Evolutionary conservation across 148 eudicot species (phyloP), one percentile per base, ranked within the genome.

Genomic region (Rhododendron henanense): DNA sequence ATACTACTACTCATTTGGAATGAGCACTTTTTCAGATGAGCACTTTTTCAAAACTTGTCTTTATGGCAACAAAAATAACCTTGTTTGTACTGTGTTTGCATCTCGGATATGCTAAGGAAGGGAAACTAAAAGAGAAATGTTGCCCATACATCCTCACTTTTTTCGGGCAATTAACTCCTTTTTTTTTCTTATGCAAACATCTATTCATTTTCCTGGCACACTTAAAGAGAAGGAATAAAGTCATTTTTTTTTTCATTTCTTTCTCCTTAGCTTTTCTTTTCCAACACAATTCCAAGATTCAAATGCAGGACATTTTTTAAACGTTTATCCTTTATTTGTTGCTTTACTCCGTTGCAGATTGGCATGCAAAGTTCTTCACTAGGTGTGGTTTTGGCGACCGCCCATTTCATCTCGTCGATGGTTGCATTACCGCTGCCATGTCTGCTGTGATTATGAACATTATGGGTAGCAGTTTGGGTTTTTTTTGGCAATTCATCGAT

Each of bases 321-420:
- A 31, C 63, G 6, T 13, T 18, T 61, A 41, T 61, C 35, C 33
- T 7, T 14, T 63, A 39, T 67, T 31, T 23, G n/a, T 10, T 84
- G 28, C 41, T 85, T 53, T 37, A 19, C 44, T 67, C 13, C 44
- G 6, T 81, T 87, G 86, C 91, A 94, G 96, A 93, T 94, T 11
- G 94, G 97, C 48, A 94, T 94, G 97, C 95, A 93, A 63, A 94
- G 93, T 86, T 94, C 95, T 2, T 91, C 97, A 5, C 67, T 94
- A 82, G 97, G 95, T 2, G 94, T 94, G 83, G 97, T 94, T 63
- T 90, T 94, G 80, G 97, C 97, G 4, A 87, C 94, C 19, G 85
- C 95, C 44, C 94, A 94, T 88, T 94, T 94, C 90, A 80, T 86
- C 78, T 94, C 97, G 1, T 89, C 94, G 6, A 79, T 91, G 92